These are phyloP conservation scores for Eragrostis tef DNA, from an alignment of 202 grass and related monocot genomes.

Conservation along the genomic window DNA sequence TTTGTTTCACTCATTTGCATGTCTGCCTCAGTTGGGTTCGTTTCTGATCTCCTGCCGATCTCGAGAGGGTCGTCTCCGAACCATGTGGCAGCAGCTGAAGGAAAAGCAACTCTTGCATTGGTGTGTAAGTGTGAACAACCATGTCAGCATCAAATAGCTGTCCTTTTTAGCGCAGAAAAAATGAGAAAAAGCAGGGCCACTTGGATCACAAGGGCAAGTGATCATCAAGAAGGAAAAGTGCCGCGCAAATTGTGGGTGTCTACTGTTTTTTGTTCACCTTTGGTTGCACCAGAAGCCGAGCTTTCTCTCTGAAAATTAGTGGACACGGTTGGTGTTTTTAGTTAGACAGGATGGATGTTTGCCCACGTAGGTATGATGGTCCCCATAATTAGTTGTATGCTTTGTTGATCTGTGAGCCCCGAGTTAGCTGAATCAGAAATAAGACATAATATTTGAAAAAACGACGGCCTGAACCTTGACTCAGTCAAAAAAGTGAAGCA, in stretches of 20 bases:
- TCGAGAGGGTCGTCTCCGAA: not conserved
- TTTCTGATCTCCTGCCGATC: conserved; percentile 18
- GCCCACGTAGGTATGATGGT: too few species aligned
- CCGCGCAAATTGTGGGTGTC: not conserved
- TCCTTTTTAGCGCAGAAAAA: not conserved
- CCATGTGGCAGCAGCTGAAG: not conserved
- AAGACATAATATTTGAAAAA: not conserved
- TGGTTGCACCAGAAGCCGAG: conserved; percentile 25
- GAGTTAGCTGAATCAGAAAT: too few species aligned
- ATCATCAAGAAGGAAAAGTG: conserved; percentile 31
- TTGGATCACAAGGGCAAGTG: conserved; percentile 10
- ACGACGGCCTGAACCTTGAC: not conserved
- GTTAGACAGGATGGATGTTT: too few species aligned
- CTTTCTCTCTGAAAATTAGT: conserved; percentile 13
- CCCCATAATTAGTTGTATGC: too few species aligned
- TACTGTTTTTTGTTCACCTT: conserved; percentile 14
- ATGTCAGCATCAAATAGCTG: conserved; percentile 13
- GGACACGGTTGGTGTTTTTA: too few species aligned
- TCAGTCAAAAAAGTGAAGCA: not conserved
- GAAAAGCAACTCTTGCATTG: conserved; percentile 22
- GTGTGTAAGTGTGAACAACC: not conserved
- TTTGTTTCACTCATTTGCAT: conserved; percentile 8
- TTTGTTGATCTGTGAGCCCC: too few species aligned
- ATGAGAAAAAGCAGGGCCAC: conserved; percentile 5
- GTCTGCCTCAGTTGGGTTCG: not conserved